phyloP scores from a whole-genome alignment of 2,329 filamentous ascomycete species.

The Aureobasidium sp. region DNA sequence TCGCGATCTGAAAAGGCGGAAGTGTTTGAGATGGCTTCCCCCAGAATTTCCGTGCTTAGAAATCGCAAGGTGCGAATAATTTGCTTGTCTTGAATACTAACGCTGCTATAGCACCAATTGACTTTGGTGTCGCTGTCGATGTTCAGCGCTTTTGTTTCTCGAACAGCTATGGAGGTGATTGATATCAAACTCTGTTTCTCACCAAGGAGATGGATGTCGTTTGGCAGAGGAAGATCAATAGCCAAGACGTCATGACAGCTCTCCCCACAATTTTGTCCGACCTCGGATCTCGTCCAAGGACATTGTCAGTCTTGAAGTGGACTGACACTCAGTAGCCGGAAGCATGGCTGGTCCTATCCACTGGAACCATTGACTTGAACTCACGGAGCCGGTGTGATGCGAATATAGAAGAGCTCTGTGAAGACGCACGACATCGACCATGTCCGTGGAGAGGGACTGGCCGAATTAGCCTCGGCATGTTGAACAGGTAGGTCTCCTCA shows the following conservation, averaged over 20 bases:
- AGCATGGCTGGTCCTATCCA: not conserved
- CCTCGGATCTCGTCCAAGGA: not conserved
- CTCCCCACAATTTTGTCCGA: conserved; percentile 2
- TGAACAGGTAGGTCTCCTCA: conserved; percentile 4
- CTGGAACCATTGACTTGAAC: no score
- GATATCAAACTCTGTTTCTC: not conserved
- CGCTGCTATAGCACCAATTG: no score
- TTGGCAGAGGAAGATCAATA: not conserved
- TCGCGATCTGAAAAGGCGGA: not conserved
- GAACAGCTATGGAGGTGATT: not conserved
- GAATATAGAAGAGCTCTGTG: no score
- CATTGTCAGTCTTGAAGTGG: not conserved
- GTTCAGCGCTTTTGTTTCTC: no score
- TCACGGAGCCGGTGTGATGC: no score
- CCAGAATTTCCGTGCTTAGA: not conserved
- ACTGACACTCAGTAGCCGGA: no score
- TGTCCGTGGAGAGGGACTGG: not conserved
- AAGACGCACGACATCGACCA: not conserved
- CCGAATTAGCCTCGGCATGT: conserved; percentile 8
- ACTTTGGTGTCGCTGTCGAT: no score
- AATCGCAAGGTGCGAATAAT: not conserved
- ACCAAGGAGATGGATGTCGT: not conserved
- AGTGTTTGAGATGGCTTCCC: not conserved
- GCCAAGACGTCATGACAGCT: conserved; percentile 2
- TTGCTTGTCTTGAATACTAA: not conserved